Conservation (phyloP, 2,329 filamentous ascomycete species). For the Byssothecium circinans region DNA sequence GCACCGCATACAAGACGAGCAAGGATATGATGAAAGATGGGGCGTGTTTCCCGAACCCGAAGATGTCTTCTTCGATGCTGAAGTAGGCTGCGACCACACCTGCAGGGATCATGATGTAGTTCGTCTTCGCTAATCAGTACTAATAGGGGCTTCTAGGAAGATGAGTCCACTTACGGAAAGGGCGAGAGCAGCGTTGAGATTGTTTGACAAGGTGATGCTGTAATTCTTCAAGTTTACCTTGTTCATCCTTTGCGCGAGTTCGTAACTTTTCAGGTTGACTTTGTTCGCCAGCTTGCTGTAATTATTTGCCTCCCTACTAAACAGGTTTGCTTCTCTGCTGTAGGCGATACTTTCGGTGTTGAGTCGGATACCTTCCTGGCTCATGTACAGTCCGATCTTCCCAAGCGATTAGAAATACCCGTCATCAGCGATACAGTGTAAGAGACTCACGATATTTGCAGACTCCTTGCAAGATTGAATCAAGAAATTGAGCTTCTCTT, state of each 20-base stretch:
- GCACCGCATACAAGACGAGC: slow-evolving; percentile 1
- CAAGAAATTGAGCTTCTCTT: slow-evolving; percentile 4
- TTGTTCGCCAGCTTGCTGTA: no score
- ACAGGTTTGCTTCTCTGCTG: neutral
- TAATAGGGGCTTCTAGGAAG: neutral
- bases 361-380: slow-evolving; percentile 7
- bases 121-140: slow-evolving; percentile 5
- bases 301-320: neutral
- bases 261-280: neutral
- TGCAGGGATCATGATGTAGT: slow-evolving; percentile 11
- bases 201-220: slow-evolving; percentile 2
- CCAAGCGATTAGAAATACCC: neutral
- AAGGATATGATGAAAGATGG: slow-evolving; percentile 9
- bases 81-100: slow-evolving; percentile 16
- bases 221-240: slow-evolving; percentile 6
- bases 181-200: slow-evolving; percentile 7
- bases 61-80: slow-evolving; percentile 11
- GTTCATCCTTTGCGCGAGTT: neutral
- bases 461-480: slow-evolving; percentile 10
- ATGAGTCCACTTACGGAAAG: slow-evolving; percentile 6
- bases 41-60: slow-evolving; percentile 10
- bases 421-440: neutral
- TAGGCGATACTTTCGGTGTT: neutral
- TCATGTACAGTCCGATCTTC: neutral
- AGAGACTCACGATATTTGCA: slow-evolving; percentile 9